Evolutionary conservation across 1,284 basidiomycete species (phyloP).

Genomic region (Apiotrichum sp.): DNA sequence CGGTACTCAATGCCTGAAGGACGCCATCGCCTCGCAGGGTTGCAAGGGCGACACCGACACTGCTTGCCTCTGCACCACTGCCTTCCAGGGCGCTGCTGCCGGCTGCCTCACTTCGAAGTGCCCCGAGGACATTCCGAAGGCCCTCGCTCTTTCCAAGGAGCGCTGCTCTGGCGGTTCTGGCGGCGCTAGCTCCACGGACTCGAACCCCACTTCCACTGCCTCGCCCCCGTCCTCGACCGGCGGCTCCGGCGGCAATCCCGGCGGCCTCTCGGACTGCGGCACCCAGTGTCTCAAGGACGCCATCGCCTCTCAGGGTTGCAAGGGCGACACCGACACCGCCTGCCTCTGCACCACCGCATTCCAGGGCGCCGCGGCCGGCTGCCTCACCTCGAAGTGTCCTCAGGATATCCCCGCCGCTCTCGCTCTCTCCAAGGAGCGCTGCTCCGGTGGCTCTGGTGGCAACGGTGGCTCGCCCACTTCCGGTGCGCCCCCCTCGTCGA

Average conservation of each 20-base stretch:
- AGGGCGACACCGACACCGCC: too few species aligned
- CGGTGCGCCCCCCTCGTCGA: background rate
- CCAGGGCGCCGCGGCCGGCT: too few species aligned
- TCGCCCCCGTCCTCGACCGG: background rate
- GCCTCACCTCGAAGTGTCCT: too few species aligned
- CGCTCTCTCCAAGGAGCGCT: too few species aligned
- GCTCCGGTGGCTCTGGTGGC: too few species aligned
- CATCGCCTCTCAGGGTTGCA: too few species aligned
- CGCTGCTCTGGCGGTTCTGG: conserved; percentile 1
- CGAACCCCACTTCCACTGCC: background rate
- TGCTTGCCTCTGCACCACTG: conserved; percentile 2
- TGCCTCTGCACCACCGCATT: too few species aligned
- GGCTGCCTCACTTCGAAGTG: background rate
- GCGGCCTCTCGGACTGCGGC: too few species aligned
- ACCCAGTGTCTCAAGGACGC: too few species aligned
- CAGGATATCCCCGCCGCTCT: too few species aligned
- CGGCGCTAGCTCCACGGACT: background rate
- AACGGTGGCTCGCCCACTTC: background rate
- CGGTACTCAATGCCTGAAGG: background rate
- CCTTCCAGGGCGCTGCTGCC: background rate
- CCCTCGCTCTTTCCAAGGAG: background rate
- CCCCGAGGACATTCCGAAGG: background rate
- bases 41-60: conserved; percentile 4
- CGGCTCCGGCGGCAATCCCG: too few species aligned
- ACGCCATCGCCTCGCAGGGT: background rate